Conservation (phyloP, 2,329 filamentous ascomycete genomes). For the Ceratocystiopsis sp. region DNA sequence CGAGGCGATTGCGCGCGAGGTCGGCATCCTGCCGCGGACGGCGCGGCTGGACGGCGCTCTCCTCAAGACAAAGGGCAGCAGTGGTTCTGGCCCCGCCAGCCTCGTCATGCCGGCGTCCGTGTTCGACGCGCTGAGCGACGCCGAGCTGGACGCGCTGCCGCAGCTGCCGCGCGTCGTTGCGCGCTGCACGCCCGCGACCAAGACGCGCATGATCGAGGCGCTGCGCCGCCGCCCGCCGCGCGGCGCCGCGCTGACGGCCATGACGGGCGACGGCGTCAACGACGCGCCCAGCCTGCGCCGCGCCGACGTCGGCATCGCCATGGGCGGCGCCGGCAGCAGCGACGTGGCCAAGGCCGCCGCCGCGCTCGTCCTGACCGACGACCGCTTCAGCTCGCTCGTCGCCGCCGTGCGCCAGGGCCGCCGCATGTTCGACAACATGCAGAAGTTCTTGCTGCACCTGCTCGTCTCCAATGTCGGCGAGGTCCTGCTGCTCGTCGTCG, state of each 20-base stretch:
- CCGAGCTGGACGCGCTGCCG: slow-evolving; percentile 57
- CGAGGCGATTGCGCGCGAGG: slow-evolving; percentile 59
- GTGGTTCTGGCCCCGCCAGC: slow-evolving; percentile 37
- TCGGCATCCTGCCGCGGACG: slow-evolving; percentile 49
- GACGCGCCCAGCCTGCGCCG: slow-evolving; percentile 67
- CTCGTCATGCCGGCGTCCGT: slow-evolving; percentile 61
- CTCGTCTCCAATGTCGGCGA: slow-evolving; percentile 71
- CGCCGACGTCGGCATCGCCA: slow-evolving; percentile 75
- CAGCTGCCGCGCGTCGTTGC: slow-evolving; percentile 69
- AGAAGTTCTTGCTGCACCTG: slow-evolving; percentile 71
- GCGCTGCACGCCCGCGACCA: slow-evolving; percentile 70
- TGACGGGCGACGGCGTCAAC: slow-evolving; percentile 83
- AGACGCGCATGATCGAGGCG: slow-evolving; percentile 81
- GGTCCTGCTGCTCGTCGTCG: slow-evolving; percentile 64
- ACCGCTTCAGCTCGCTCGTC: slow-evolving; percentile 78
- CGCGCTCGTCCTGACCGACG: slow-evolving; percentile 70
- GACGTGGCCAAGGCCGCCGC: slow-evolving; percentile 74
- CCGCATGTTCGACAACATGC: slow-evolving; percentile 76
- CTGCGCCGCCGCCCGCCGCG: slow-evolving; percentile 48
- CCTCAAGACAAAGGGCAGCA: too few relatives aligned
- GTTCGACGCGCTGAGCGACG: slow-evolving; percentile 62
- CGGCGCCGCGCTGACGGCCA: slow-evolving; percentile 52
- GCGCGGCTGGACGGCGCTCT: slow-evolving; percentile 23
- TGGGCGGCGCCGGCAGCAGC: slow-evolving; percentile 56
- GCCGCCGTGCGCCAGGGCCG: slow-evolving; percentile 69